A percentile compares a stretch with the other conserved stretches of the same genome.
Conservation (phyloP, 306 rosid genomes). For the Vachellia collinsii region DNA sequence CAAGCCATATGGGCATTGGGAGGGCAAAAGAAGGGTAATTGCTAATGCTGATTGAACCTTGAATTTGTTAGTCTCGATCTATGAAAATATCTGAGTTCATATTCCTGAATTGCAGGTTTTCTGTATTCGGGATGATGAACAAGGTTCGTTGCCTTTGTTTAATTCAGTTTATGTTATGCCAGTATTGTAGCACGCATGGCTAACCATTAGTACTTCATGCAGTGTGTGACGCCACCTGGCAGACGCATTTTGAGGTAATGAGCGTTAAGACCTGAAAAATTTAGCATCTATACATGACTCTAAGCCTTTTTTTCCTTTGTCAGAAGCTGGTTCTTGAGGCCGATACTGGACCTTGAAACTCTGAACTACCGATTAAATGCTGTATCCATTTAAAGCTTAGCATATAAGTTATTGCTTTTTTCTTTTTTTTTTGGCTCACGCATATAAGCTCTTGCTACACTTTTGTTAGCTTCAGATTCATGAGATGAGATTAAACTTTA, state of each 20-base stretch:
- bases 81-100: slow-evolving; percentile 34
- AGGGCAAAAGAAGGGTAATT: slow-evolving; percentile 96
- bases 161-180: slow-evolving; percentile 31
- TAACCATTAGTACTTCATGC: slow-evolving; percentile 41
- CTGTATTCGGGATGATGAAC: slow-evolving; percentile 96
- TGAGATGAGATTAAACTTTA: slow-evolving; percentile 31
- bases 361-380: slow-evolving; percentile 80
- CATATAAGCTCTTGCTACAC: slow-evolving; percentile 2
- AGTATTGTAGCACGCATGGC: slow-evolving; percentile 32
- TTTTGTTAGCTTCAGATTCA: slow-evolving; percentile 16
- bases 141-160: slow-evolving; percentile 63
- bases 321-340: slow-evolving; percentile 96
- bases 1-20: slow-evolving; percentile 99
- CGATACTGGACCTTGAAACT: slow-evolving; percentile 85
- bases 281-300: neutral
- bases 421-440: too few species aligned
- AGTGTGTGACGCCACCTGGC: slow-evolving; percentile 94
- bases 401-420: neutral
- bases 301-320: slow-evolving; percentile 14
- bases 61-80: slow-evolving; percentile 23
- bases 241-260: slow-evolving; percentile 87
- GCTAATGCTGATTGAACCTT: slow-evolving; percentile 36
- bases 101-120: slow-evolving; percentile 69
- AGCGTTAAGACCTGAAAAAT: slow-evolving; percentile 21
- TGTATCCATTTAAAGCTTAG: slow-evolving; percentile 69